Conservation (phyloP, 371 early-diverging fungal species). For the Mortierella sp. region DNA sequence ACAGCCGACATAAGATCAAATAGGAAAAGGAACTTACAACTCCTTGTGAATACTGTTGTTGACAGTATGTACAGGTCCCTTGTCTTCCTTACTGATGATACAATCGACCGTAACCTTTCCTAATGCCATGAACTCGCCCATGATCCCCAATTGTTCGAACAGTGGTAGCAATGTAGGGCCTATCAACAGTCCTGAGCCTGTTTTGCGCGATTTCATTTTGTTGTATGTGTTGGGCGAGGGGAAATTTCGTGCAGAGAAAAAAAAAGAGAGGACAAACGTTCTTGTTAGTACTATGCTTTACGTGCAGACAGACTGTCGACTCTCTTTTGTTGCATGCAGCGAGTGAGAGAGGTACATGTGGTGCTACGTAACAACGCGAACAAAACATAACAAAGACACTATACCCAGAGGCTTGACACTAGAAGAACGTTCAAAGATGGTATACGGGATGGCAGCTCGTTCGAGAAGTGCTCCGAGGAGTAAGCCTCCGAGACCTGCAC, state of each 20-base stretch:
- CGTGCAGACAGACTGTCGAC: background rate
- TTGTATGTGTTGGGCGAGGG: background rate
- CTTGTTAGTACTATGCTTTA: too few species aligned
- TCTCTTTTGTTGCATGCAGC: too few species aligned
- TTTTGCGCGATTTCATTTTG: background rate
- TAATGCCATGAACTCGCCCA: background rate
- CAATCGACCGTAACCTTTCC: background rate
- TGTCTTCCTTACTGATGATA: background rate
- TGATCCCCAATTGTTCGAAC: background rate
- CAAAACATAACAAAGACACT: too few species aligned
- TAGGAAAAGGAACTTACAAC: background rate
- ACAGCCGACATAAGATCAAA: too few species aligned
- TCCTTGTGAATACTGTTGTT: background rate
- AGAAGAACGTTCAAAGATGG: background rate
- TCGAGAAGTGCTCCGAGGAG: conserved; percentile 2
- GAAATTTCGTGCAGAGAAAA: background rate
- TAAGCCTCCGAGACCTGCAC: background rate
- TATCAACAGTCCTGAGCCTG: background rate
- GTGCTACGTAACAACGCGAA: too few species aligned
- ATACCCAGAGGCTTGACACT: background rate
- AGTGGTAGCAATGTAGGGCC: background rate
- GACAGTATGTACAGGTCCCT: background rate
- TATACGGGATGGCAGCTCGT: background rate
- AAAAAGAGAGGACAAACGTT: too few species aligned
- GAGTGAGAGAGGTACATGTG: too few species aligned